phyloP scores from a whole-genome alignment of 2,329 filamentous ascomycete genomes.

The Pyricularia sp. region DNA sequence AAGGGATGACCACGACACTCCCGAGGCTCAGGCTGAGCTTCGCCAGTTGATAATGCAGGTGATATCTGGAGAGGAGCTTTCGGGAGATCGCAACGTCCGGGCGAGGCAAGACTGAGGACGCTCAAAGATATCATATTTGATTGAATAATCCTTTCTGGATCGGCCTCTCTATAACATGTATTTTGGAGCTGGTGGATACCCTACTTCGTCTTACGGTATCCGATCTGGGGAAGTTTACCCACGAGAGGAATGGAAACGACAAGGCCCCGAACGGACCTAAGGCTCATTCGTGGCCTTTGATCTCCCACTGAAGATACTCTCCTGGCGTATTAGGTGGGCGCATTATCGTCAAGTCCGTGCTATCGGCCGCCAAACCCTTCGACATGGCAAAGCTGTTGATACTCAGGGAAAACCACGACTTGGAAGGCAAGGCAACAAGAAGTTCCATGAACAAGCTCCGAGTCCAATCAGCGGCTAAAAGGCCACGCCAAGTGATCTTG shows the following conservation, averaged over 20 bases:
- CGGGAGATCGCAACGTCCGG: conserved; percentile 52
- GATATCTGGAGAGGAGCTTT: conserved; percentile 50
- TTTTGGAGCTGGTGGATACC: not conserved
- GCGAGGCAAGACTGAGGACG: conserved; percentile 40
- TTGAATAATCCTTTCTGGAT: not conserved
- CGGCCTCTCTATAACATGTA: too few species aligned
- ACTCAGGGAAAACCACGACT: conserved; percentile 42
- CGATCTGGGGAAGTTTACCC: not conserved
- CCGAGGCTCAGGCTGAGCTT: conserved; percentile 67
- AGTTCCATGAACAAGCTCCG: conserved; percentile 32
- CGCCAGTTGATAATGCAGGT: conserved; percentile 71
- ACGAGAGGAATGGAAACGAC: not conserved
- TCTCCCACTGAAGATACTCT: conserved; percentile 50
- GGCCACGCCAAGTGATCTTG: conserved; percentile 46
- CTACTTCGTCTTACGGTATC: not conserved
- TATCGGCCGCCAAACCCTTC: conserved; percentile 27
- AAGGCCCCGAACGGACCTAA: not conserved
- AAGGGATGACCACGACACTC: conserved; percentile 69
- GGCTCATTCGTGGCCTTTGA: conserved; percentile 29
- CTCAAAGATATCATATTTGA: not conserved
- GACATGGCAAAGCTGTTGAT: conserved; percentile 37
- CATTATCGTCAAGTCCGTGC: conserved; percentile 39
- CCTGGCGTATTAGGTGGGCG: conserved; percentile 33
- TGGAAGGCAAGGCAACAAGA: conserved; percentile 25
- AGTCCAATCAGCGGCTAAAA: conserved; percentile 40